Evolutionary conservation across 2,329 filamentous ascomycete genomes (phyloP).

Genomic region (Rosellinia necatrix): DNA sequence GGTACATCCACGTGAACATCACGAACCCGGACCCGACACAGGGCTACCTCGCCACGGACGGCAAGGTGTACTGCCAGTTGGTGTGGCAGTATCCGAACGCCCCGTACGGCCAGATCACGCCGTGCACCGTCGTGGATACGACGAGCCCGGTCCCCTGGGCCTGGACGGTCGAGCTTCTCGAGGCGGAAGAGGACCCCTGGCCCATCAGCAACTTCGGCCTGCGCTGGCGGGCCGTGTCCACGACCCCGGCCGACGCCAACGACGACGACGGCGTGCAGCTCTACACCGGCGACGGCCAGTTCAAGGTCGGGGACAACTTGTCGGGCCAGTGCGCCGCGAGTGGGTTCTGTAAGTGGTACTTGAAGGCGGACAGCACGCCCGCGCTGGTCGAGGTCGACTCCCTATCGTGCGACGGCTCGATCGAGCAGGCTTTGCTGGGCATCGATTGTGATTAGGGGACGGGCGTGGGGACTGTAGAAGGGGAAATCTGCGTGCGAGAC

Average conservation of each 20-base stretch:
- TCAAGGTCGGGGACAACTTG: slow-evolving; percentile 29
- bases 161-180: slow-evolving; percentile 37
- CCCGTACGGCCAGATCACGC: slow-evolving; percentile 26
- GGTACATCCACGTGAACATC: slow-evolving; percentile 32
- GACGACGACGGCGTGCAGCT: slow-evolving; percentile 22
- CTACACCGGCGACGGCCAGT: slow-evolving; percentile 32
- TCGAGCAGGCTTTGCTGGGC: slow-evolving; percentile 18
- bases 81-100: slow-evolving; percentile 27
- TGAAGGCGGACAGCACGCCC: slow-evolving; percentile 30
- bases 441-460: slow-evolving; percentile 4
- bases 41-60: slow-evolving; percentile 16
- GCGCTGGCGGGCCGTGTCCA: slow-evolving; percentile 30
- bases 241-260: not conserved
- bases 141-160: slow-evolving; percentile 14
- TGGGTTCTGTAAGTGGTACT: slow-evolving; percentile 24
- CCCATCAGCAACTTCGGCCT: slow-evolving; percentile 34
- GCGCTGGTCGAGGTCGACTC: slow-evolving; percentile 2
- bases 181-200: slow-evolving; percentile 24
- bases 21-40: slow-evolving; percentile 35
- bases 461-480: not conserved
- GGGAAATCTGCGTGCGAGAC: not conserved
- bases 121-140: slow-evolving; percentile 26
- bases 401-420: slow-evolving; percentile 8
- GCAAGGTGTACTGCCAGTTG: slow-evolving; percentile 35
- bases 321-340: slow-evolving; percentile 29